Percentiles rank a stretch among this genome's conserved stretches.
These are phyloP conservation scores for Pseudofabraea citricarpa DNA, from an alignment of 2,329 filamentous ascomycete genomes.

Conservation along the genomic window DNA sequence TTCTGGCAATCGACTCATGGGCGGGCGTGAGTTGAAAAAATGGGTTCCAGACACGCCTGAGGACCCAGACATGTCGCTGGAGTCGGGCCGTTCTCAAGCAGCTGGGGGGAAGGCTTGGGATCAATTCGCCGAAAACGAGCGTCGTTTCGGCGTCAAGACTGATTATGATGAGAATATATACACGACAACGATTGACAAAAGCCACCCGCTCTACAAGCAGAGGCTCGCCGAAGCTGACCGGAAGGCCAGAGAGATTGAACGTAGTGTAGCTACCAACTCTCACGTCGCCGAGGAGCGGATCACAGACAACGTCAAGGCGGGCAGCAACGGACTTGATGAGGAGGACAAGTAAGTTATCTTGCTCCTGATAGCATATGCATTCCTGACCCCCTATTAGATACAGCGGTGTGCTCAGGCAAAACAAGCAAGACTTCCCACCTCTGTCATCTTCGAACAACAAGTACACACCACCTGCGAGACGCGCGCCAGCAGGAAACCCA, in stretches of 20 bases:
- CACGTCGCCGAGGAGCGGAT: constrained; percentile 90
- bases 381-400: constrained; percentile 51
- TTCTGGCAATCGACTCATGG: constrained; percentile 63
- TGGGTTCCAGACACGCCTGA: constrained; percentile 70
- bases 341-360: constrained; percentile 74
- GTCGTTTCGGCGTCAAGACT: constrained; percentile 79
- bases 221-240: constrained; percentile 73
- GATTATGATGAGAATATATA: constrained; percentile 95
- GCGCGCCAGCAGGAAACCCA: constrained; percentile 70
- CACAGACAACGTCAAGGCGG: constrained; percentile 57
- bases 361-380: neutral
- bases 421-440: constrained; percentile 68
- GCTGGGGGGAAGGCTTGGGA: constrained; percentile 70
- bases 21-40: constrained; percentile 72
- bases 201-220: constrained; percentile 74
- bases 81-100: constrained; percentile 32
- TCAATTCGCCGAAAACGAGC: constrained; percentile 88
- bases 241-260: constrained; percentile 87
- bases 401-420: constrained; percentile 79
- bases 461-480: constrained; percentile 86
- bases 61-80: constrained; percentile 66
- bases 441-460: constrained; percentile 54
- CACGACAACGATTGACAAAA: constrained; percentile 85
- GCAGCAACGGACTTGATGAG: constrained; percentile 70
- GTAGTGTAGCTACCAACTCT: constrained; percentile 64